Evolutionary conservation across 1,284 basidiomycete species (phyloP).

Genomic region (Rhizopogon hawkerae): DNA sequence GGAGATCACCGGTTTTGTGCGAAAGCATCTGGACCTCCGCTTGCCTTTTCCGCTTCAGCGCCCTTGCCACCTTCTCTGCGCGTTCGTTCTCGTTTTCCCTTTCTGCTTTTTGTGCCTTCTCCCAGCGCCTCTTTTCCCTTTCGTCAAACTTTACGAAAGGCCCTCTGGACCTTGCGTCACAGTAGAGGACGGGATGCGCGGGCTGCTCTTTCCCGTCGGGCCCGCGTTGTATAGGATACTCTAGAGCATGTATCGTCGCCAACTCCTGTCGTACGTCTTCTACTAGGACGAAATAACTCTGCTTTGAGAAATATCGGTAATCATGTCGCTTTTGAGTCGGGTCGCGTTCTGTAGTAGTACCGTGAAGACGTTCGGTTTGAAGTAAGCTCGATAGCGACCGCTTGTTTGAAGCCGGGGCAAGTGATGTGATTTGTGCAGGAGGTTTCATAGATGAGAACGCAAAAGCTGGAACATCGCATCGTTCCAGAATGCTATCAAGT

Average conservation of each 20-base stretch:
- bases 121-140: slow-evolving; percentile 57
- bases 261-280: slow-evolving; percentile 83
- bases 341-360: slow-evolving; percentile 82
- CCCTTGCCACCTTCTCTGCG: slow-evolving; percentile 34
- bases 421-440: slow-evolving; percentile 21
- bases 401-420: slow-evolving; percentile 20
- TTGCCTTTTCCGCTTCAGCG: slow-evolving; percentile 37
- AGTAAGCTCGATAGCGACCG: slow-evolving; percentile 60
- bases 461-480: slow-evolving; percentile 41
- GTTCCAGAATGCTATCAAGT: slow-evolving; percentile 62
- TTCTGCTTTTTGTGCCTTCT: slow-evolving; percentile 47
- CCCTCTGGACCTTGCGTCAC: slow-evolving; percentile 60
- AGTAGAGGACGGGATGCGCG: slow-evolving; percentile 65
- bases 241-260: slow-evolving; percentile 59
- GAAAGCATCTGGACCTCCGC: slow-evolving; percentile 31
- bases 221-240: slow-evolving; percentile 49
- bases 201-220: slow-evolving; percentile 43
- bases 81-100: slow-evolving; percentile 41
- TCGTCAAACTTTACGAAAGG: slow-evolving; percentile 71
- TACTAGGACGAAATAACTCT: slow-evolving; percentile 77
- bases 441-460: slow-evolving; percentile 18
- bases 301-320: slow-evolving; percentile 81
- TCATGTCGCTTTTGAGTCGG: slow-evolving; percentile 81
- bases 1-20: slow-evolving; percentile 49
- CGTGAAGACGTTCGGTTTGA: slow-evolving; percentile 81